These are phyloP conservation scores for Sphagnum tenellum DNA, from an alignment of 225 moss, liverwort and hornwort species.

Conservation along the genomic window DNA sequence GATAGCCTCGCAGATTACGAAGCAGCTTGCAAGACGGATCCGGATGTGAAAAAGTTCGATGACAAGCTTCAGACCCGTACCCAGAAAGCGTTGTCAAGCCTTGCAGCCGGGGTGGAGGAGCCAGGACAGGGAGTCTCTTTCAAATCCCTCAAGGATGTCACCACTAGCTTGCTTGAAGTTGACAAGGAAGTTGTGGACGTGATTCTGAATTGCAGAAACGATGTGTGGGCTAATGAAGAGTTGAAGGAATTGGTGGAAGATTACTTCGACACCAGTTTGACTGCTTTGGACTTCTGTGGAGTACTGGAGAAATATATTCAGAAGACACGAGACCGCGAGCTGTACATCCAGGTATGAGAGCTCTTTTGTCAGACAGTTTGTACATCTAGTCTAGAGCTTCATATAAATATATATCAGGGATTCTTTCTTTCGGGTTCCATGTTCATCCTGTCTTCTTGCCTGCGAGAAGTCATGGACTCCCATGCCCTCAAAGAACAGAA, in stretches of 20 bases:
- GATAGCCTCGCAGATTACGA: constrained; percentile 39
- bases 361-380: neutral
- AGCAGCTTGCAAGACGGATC: constrained; percentile 49
- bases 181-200: constrained; percentile 63
- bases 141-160: constrained; percentile 59
- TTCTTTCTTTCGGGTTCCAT: neutral
- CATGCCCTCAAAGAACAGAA: neutral
- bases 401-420: too few relatives aligned
- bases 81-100: constrained; percentile 42
- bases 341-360: constrained; percentile 34
- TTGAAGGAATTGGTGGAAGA: constrained; percentile 72
- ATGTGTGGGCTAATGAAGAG: constrained; percentile 74
- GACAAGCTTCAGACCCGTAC: constrained; percentile 55
- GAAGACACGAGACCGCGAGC: constrained; percentile 56
- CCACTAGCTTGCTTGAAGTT: constrained; percentile 57
- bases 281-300: constrained; percentile 57
- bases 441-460: neutral
- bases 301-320: constrained; percentile 61
- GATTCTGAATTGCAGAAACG: constrained; percentile 57
- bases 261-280: constrained; percentile 60
- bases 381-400: too few relatives aligned
- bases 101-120: constrained; percentile 51
- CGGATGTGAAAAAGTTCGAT: constrained; percentile 63
- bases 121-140: constrained; percentile 55
- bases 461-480: neutral